phyloP scores from a whole-genome alignment of 2,329 filamentous ascomycete genomes.

The Periglandula ipomoeae region DNA sequence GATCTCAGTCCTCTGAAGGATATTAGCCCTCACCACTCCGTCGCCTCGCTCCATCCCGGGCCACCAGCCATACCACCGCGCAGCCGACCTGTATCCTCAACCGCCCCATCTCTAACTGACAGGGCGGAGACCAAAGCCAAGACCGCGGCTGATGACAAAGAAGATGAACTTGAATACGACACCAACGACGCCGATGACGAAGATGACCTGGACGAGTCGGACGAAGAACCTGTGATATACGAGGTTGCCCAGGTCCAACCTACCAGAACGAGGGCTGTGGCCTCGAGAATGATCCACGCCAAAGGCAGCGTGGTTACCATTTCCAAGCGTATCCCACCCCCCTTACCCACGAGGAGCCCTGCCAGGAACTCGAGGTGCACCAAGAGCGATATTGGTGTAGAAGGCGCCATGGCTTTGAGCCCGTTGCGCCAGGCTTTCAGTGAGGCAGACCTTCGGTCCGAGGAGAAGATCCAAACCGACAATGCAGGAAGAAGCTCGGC shows the following conservation, averaged over 20 bases:
- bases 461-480: constrained; percentile 12
- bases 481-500: neutral
- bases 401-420: constrained; percentile 44
- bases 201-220: constrained; percentile 39
- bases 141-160: constrained; percentile 15
- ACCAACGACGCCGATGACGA: constrained; percentile 29
- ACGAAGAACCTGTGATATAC: constrained; percentile 57
- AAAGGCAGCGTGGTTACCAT: constrained; percentile 79
- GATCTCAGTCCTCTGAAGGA: constrained; percentile 41
- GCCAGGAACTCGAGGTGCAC: constrained; percentile 47
- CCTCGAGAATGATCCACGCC: constrained; percentile 57
- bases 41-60: constrained; percentile 16
- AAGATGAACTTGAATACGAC: constrained; percentile 15
- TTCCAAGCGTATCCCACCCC: constrained; percentile 67
- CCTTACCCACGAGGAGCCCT: constrained; percentile 69
- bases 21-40: constrained; percentile 30
- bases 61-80: constrained; percentile 10
- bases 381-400: constrained; percentile 47
- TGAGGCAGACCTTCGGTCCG: constrained; percentile 20
- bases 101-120: constrained; percentile 9
- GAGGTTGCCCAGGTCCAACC: constrained; percentile 54
- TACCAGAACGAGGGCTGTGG: constrained; percentile 45
- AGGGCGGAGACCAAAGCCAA: constrained; percentile 17
- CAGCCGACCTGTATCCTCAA: neutral
- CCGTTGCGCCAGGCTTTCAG: constrained; percentile 41